These are phyloP conservation scores for Trametes punicea DNA, from an alignment of 768 basidiomycete genomes.

Conservation along the genomic window DNA sequence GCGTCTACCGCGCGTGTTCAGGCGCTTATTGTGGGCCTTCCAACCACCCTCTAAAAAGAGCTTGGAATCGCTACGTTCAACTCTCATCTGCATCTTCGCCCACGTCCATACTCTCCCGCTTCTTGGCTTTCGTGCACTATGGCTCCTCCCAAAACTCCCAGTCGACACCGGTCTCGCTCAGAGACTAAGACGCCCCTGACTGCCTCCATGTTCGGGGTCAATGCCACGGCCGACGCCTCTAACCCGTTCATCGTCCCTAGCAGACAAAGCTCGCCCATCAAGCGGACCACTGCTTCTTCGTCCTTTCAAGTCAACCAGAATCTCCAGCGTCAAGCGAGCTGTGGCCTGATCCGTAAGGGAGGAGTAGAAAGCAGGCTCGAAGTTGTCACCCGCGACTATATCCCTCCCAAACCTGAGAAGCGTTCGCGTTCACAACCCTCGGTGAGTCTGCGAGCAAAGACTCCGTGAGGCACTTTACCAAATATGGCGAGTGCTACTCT, in stretches of 20 bases:
- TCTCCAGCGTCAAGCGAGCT: slow-evolving; percentile 58
- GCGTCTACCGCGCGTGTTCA: too few relatives aligned
- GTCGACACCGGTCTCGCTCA: slow-evolving; percentile 45
- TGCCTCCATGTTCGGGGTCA: slow-evolving; percentile 23
- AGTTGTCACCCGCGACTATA: slow-evolving; percentile 74
- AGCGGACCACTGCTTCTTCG: slow-evolving; percentile 46
- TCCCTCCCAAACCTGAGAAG: slow-evolving; percentile 65
- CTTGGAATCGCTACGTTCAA: background rate
- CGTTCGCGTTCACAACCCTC: slow-evolving; percentile 74
- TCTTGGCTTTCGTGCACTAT: background rate
- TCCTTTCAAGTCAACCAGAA: slow-evolving; percentile 49
- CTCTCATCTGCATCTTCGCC: background rate
- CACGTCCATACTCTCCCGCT: background rate
- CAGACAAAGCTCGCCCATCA: slow-evolving; percentile 60
- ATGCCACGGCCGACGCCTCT: slow-evolving; percentile 37
- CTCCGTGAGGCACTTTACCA: too few relatives aligned
- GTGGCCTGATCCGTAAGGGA: slow-evolving; percentile 71
- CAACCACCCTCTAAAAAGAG: too few relatives aligned
- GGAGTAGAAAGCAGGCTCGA: slow-evolving; percentile 75
- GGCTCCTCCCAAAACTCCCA: slow-evolving; percentile 45
- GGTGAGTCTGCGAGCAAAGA: slow-evolving; percentile 34
- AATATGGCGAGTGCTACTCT: background rate
- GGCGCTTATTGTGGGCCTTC: too few relatives aligned
- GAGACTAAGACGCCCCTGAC: slow-evolving; percentile 46
- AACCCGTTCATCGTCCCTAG: slow-evolving; percentile 58